Base-by-base conservation (phyloP, 768 basidiomycete genomes). In the Pisolithus sp. region DNA sequence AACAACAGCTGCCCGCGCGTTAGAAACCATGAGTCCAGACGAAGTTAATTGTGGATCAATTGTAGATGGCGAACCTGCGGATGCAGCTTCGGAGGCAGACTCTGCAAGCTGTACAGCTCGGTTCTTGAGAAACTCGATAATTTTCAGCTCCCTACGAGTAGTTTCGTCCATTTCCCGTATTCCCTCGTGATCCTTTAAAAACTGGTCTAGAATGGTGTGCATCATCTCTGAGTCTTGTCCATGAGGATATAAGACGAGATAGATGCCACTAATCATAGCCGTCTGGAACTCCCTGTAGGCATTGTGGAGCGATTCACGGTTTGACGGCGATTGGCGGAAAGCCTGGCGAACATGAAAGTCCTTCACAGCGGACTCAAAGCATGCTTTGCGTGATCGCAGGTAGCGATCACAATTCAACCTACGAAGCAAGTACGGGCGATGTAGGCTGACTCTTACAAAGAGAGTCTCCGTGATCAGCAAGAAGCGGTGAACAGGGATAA, bases 281-380 rank as follows among this genome's bases (percentile, higher is more conserved):
- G 87, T 85, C 65, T 91, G 89, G 68, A 93, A 93, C 60, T 91
- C 89, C 51, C 89, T 76, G 62, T 91, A 92, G 7, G 86, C 86
- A 56, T 87, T 89, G 59, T 88, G 82, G 26, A 89, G 75, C 45
- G 86, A 84, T 58, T 81, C 80, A 21, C 78, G 79, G 13, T 77
- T 78, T 0, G 82, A 75, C 52, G 82, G 75, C 23, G 73, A 68
- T 52, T 81, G 75, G 53, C 83, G 74, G 63, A 89, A 90, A 4
- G 76, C 77, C 53, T 80, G 78, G 46, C 89, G 82, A 54, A 93
- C 82, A 57, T 83, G 76, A 62, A 88, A 93, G 65, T 95, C 93
- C 62, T 83, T 85, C 58, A 90, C 81, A 4, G 93, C 90, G 12
- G 89, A 90, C 55, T 95, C 90, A 61, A 95, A 94, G 65, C 92